Evolutionary conservation across 1,139 yeast species (phyloP), one percentile per base, ranked within the genome.

Genomic region (Candida frijolesensis): DNA sequence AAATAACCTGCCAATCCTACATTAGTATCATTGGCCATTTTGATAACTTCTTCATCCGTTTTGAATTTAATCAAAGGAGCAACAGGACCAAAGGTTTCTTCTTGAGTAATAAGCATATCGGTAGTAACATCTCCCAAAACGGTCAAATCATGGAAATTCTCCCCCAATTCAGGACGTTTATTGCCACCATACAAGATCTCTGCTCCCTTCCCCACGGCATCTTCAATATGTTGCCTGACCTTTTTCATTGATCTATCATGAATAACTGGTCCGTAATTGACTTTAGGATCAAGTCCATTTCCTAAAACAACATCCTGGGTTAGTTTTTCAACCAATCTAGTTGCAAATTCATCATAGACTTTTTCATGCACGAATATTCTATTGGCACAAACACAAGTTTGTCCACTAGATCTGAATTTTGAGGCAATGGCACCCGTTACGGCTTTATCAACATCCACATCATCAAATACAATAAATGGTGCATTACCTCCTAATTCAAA

Each of bases 401-500:
- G 97, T 35, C 97, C 97, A 83, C 79, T 87, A 76, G 73, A 85
- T 76, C 74, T 85, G 72, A 65, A 86, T 72, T 62, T 81, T 69
- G 66, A 85, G 61, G 64, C 82, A 72, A 71, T 83, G 72, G 89
- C 85, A 35, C 89, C 94, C 34, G 76, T 81, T 14, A 89, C 91
- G 1, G 97, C 96, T 47, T 75, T 73, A 53, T 87, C 92, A 33
- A 91, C 57, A 60, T 89, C 86, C 7, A 90, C 94, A 65, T 90
- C 97, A 27, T 84, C 87, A 68, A 90, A 90, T 10, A 90, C 91
- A 54, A 91, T 85, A 58, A 90, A 84, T 15, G 97, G 97, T 3
- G 97, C 96, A 66, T 91, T 92, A 41, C 97, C 98, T 44, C 98
- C 98, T 48, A 91, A 76, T 70, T 92, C 97, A 64, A 92, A 80